Conservation (phyloP, 2,329 filamentous ascomycete genomes). For the Clonostachys sp. region DNA sequence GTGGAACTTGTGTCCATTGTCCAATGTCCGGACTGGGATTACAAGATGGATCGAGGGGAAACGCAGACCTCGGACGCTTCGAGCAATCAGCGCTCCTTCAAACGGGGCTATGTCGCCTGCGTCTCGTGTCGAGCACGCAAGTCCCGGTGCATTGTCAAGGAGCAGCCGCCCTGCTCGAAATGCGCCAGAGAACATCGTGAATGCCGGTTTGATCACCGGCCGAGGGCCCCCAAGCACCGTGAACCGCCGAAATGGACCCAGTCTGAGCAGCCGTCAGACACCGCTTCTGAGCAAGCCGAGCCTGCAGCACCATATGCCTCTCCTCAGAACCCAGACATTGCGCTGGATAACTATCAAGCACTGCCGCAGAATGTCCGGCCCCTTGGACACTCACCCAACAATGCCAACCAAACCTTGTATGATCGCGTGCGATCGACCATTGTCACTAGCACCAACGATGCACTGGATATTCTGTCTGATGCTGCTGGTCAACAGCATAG, state of each 20-base stretch:
- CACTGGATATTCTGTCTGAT: not conserved
- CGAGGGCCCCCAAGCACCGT: constrained; percentile 3
- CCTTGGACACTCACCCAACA: too few relatives aligned
- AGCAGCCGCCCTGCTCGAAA: constrained; percentile 6
- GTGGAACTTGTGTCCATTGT: too few relatives aligned
- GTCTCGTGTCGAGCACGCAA: constrained; percentile 6
- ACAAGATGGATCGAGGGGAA: too few relatives aligned
- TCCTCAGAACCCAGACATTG: too few relatives aligned
- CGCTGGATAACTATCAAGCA: too few relatives aligned
- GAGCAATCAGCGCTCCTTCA: not conserved
- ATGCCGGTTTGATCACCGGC: constrained; percentile 4
- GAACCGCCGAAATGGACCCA: constrained; percentile 4
- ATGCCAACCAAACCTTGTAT: not conserved
- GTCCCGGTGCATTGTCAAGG: constrained; percentile 6
- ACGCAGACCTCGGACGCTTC: too few relatives aligned
- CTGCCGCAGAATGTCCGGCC: too few relatives aligned
- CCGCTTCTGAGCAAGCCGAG: too few relatives aligned
- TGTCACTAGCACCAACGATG: not conserved
- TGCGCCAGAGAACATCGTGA: constrained; percentile 6
- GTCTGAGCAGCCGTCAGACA: not conserved
- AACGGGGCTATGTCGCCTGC: constrained; percentile 6
- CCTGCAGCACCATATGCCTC: too few relatives aligned
- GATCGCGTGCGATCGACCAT: not conserved
- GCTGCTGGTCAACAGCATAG: not conserved
- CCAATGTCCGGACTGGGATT: too few relatives aligned